Base-by-base conservation (phyloP, 441 rosid species). In the Aquilaria agallochum region DNA sequence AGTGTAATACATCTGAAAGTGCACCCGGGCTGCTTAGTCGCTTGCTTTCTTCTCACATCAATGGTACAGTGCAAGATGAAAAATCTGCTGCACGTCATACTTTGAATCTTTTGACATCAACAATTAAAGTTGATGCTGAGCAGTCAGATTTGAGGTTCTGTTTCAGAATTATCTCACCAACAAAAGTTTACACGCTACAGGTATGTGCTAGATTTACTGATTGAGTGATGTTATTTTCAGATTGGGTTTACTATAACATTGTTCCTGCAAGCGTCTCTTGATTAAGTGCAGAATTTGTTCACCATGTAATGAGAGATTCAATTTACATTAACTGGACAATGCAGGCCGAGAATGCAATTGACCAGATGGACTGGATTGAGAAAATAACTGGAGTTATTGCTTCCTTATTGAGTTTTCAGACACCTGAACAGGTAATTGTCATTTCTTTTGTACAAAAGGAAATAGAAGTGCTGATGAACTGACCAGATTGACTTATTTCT, bases 301-400 rank as follows among this genome's bases (percentile, higher is more conserved):
- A 42, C 40, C 49, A 10, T 56, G 50, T 33, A 36, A 53, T 50
- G 7, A 66, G 47, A 59, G 27, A 20, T 20, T 20, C 27, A 58
- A 57, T 61, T 66, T 60, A 44, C 58, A 30, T 59, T 72, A 66
- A 55, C 65, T 70, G 75, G 57, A 55, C 63, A 68, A 73, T 79
- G 81, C 85, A 95, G 99, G 99, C 99, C 70, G 98, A 95, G 79
- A 95, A 88, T 76, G 90, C 95, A 27, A 57, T 71, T 31, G 98
- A 95, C 75, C 99, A 92, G 74, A 88, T 77, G 93, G 99, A 95
- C 72, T 89, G 99, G 99, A 90, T 95, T 11, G 97, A 95, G 60
- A 95, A 92, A 71, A 92, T 95, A 74, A 95, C 84, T 48, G 99
- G 98, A 73, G 99, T 90, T n/a, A 95, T 88, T 71, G 78, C 99